These are phyloP conservation scores for Kandelia obovata DNA, from an alignment of 345 rosid species.

Conservation along the genomic window DNA sequence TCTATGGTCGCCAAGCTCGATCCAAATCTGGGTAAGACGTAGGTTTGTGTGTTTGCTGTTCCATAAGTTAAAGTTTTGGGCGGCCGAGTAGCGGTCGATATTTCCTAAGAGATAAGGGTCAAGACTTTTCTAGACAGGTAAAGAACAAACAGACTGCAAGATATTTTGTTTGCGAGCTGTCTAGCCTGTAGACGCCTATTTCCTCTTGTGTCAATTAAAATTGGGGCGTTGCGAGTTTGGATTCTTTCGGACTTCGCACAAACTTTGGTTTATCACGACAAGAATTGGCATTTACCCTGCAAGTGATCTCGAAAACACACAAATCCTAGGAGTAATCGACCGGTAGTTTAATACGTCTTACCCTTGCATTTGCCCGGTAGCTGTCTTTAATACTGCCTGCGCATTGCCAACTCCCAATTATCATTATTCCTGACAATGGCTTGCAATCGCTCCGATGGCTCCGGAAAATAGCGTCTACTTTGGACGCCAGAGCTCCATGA, in stretches of 20 bases:
- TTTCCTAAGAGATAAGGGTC: no score
- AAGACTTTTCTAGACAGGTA: background rate
- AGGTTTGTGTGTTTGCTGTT: no score
- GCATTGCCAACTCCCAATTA: background rate
- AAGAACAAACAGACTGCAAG: background rate
- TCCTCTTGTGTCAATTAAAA: background rate
- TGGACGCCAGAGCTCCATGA: constrained; percentile 51
- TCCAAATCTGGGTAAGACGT: no score
- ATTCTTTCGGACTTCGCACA: background rate
- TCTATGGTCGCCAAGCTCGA: no score
- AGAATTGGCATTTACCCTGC: background rate
- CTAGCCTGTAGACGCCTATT: background rate
- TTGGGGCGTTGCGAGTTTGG: no score
- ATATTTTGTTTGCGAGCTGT: background rate
- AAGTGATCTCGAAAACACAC: background rate
- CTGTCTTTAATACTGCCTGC: background rate
- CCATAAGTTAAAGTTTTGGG: no score
- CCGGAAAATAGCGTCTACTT: constrained; percentile 41
- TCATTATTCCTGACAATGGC: constrained; percentile 22
- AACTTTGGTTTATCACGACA: background rate
- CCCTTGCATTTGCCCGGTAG: background rate
- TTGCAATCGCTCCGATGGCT: constrained; percentile 31
- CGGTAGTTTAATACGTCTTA: background rate
- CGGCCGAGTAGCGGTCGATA: no score
- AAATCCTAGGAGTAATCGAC: constrained; percentile 29